Conservation (phyloP, 352 stramenopile species). For the Pythium biforme region DNA sequence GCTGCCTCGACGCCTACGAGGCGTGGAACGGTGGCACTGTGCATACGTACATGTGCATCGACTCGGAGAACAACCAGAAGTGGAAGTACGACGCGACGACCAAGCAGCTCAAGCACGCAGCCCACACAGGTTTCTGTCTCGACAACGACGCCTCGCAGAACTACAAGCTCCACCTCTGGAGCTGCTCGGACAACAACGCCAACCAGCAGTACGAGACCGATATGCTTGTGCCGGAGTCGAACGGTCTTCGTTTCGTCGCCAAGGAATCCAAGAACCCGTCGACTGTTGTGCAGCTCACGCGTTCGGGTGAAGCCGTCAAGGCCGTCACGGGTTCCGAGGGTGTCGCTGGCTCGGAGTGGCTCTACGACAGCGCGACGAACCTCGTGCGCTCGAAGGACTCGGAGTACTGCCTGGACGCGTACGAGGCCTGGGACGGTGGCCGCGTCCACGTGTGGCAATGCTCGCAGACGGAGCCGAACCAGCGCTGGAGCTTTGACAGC, state of each 20-base stretch:
- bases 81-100: conserved; percentile 56
- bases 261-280: conserved; percentile 31
- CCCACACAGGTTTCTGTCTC: conserved; percentile 54
- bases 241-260: conserved; percentile 38
- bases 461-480: conserved; percentile 50
- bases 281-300: conserved; percentile 42
- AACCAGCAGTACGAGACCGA: conserved; percentile 54
- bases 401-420: conserved; percentile 58
- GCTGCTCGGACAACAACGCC: conserved; percentile 47
- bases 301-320: conserved; percentile 23
- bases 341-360: conserved; percentile 40
- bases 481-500: conserved; percentile 57
- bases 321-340: conserved; percentile 26
- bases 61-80: conserved; percentile 60
- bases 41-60: conserved; percentile 53
- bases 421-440: conserved; percentile 53
- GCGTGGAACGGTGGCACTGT: conserved; percentile 45
- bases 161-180: conserved; percentile 64
- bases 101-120: conserved; percentile 40
- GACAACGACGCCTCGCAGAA: conserved; percentile 42
- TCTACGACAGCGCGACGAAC: conserved; percentile 40
- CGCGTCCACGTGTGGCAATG: conserved; percentile 58
- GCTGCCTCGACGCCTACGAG: conserved; percentile 64
- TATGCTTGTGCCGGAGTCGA: conserved; percentile 16
- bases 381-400: conserved; percentile 44